Evolutionary conservation across 345 rosid species (phyloP).

Genomic region (Stellera chamaejasme): DNA sequence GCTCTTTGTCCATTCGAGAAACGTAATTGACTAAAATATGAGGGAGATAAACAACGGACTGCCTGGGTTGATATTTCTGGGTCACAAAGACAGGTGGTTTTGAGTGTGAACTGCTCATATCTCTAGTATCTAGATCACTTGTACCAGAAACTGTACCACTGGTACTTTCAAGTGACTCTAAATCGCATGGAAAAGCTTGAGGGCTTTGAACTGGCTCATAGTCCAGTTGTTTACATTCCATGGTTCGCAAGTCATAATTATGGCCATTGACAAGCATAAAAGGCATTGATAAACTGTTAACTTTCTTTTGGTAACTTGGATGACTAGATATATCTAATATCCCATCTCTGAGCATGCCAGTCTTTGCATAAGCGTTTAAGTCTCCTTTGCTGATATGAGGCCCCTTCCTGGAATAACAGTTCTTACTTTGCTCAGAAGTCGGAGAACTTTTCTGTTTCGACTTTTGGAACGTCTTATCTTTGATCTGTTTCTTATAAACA

Average conservation of each 20-base stretch:
- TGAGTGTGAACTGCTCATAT: conserved; percentile 7
- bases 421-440: conserved; percentile 22
- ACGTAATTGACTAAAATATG: conserved; percentile 24
- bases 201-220: conserved; percentile 16
- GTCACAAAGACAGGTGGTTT: conserved; percentile 15
- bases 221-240: conserved; percentile 9
- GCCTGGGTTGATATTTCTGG: conserved; percentile 11
- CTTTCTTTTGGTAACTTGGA: conserved; percentile 8
- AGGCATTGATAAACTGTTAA: conserved; percentile 14
- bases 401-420: conserved; percentile 17
- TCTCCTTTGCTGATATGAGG: conserved; percentile 20
- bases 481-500: conserved; percentile 20
- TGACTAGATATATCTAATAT: conserved; percentile 10
- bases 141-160: conserved; percentile 7
- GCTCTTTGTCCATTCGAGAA: conserved; percentile 20
- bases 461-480: conserved; percentile 23
- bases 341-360: conserved; percentile 14
- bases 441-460: conserved; percentile 22
- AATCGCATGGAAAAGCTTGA: conserved; percentile 12
- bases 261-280: conserved; percentile 1
- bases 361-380: conserved; percentile 9
- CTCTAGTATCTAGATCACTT: conserved; percentile 9
- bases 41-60: conserved; percentile 20
- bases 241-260: conserved; percentile 5
- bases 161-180: conserved; percentile 10